Evolutionary conservation across 1,284 basidiomycete species (phyloP), one percentile per base, ranked within the genome.

Genomic region (Irpex sp.): DNA sequence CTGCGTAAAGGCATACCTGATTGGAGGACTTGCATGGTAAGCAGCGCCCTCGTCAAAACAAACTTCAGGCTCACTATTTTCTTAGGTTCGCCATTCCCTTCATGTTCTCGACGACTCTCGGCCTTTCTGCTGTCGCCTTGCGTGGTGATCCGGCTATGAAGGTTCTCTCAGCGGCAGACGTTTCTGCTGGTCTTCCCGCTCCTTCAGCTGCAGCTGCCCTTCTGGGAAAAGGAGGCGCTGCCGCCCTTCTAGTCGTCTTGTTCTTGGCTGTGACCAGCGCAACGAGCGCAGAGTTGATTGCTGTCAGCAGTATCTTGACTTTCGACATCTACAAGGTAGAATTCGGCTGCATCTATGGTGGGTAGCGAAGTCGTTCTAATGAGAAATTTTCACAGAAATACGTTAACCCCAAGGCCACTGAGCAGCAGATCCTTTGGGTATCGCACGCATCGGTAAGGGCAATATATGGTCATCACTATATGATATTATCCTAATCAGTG

Each of bases 211-310:
- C 93, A 0, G 84, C 88, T 0, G 92, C 92, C 0, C 81, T 97
- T 31, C 79, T 96, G 15, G 92, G 92, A 0, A 81, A 91, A 71
- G 81, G 84, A 0, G 93, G 93, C 44, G 94, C 92, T 0, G 85
- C 82, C 2, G 85, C 87, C 0, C 74, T 93, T 64, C 79, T 93
- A 4, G 75, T 93, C 4, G 79, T 93, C 0, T 81, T 94, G 19
- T 92, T 93, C 78, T 76, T 93, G 68, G 91, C 92, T 7, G 93
- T 97, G 66, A 97, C 94, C 0, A 92, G 89, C 15, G 93, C 94
- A 0, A 90, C 90, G 17, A 89, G 89, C 21, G 95, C 96, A 3
- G 95, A 98, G 76, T 83, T 96, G 60, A 96, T 97, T 69, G 95
- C 95, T 0, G 91, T 93, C 2, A 92, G 89, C 4, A 87, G 86